Conservation (phyloP, 371 early-diverging fungal species). For the Modicella reniformis region DNA sequence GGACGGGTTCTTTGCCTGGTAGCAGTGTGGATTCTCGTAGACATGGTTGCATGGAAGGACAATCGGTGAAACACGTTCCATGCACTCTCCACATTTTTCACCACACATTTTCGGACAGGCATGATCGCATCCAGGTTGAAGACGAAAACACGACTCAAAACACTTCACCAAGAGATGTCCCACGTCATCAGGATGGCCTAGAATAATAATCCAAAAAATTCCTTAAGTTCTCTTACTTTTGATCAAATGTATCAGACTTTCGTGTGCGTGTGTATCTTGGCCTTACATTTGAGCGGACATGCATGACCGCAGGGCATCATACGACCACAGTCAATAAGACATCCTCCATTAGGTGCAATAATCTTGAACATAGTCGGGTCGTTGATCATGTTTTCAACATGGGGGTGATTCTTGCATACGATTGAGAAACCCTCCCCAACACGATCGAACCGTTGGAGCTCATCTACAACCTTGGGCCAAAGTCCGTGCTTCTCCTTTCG, state of each 20-base stretch:
- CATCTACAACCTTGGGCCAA: constrained; percentile 54
- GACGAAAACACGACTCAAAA: constrained; percentile 53
- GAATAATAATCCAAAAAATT: neutral
- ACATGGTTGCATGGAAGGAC: constrained; percentile 48
- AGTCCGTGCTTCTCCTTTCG: constrained; percentile 32
- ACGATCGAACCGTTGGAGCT: constrained; percentile 33
- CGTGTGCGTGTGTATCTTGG: neutral
- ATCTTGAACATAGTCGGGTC: constrained; percentile 29
- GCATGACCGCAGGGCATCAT: constrained; percentile 51
- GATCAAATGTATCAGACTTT: no score
- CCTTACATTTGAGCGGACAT: constrained; percentile 54
- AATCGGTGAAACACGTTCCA: constrained; percentile 28
- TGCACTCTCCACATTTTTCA: constrained; percentile 57
- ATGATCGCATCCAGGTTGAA: constrained; percentile 49
- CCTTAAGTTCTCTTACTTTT: neutral
- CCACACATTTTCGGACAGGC: constrained; percentile 55
- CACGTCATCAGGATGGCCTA: constrained; percentile 46
- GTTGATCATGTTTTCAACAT: constrained; percentile 13
- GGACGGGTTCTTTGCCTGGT: constrained; percentile 26
- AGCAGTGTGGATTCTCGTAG: constrained; percentile 33
- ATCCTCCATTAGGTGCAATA: constrained; percentile 56
- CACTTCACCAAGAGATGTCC: constrained; percentile 48
- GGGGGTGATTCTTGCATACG: constrained; percentile 58
- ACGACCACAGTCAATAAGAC: constrained; percentile 31
- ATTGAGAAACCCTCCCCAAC: constrained; percentile 58